Evolutionary conservation across 495 filamentous ascomycete genomes (phyloP).

Genomic region (Penicillium steckii): DNA sequence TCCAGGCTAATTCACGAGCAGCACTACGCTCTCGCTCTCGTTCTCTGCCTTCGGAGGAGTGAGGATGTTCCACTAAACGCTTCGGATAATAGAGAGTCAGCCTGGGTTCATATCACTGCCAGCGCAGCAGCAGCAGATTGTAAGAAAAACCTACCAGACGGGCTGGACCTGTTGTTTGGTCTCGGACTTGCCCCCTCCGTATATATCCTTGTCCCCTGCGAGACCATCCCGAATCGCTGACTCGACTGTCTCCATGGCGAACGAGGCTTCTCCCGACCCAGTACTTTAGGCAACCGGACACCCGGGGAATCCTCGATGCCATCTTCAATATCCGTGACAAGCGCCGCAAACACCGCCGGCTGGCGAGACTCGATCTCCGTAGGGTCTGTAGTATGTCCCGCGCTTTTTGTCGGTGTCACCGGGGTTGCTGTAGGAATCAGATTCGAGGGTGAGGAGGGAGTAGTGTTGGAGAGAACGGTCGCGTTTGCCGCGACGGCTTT

Average conservation of each 20-base stretch:
- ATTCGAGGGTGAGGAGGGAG: conserved; percentile 11
- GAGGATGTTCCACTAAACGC: conserved; percentile 63
- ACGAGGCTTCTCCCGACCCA: conserved; percentile 39
- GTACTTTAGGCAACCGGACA: conserved; percentile 39
- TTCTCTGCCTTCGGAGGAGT: conserved; percentile 43
- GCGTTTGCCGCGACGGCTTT: conserved; percentile 31
- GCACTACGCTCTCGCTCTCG: conserved; percentile 37
- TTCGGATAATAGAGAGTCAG: conserved; percentile 57
- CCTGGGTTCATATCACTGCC: conserved; percentile 8
- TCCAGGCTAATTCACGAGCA: conserved; percentile 30
- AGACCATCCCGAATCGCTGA: conserved; percentile 10
- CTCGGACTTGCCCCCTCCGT: conserved; percentile 22
- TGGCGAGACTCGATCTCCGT: conserved; percentile 8
- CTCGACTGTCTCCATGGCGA: conserved; percentile 33
- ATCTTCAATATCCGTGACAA: conserved; percentile 39
- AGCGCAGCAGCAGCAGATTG: background rate
- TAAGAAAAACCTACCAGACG: conserved; percentile 34
- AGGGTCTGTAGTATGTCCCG: conserved; percentile 5
- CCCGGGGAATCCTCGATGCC: conserved; percentile 26
- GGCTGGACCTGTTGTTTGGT: conserved; percentile 28
- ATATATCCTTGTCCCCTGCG: conserved; percentile 5
- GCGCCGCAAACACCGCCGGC: conserved; percentile 8
- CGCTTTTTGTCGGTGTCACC: conserved; percentile 5
- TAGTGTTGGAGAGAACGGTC: conserved; percentile 16
- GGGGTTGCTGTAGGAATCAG: conserved; percentile 2